Base-by-base conservation (phyloP, 768 basidiomycete species). In the Sporobolomyces roseus region DNA sequence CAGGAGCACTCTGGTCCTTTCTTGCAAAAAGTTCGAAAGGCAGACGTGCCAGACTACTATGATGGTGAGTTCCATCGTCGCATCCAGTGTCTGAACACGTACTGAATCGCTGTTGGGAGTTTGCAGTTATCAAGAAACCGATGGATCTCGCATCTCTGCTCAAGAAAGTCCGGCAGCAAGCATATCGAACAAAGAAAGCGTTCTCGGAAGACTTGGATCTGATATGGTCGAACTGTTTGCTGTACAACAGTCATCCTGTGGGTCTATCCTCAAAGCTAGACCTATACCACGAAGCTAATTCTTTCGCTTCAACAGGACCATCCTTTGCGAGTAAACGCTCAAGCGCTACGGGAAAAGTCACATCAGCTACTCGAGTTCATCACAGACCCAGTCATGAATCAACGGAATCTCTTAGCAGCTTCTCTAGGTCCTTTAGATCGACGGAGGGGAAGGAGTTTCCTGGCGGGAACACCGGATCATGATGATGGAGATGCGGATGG, bases 101-200 rank as follows among this genome's bases (percentile, higher is more conserved):
- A 58, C 65, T 74, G 68, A 45, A 38, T 50, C 30, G 27, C 36
- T 71, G 64, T 80, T 17, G 33, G 7, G 8, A 7, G 14, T n/a
- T 19, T 2, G 16, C 76, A 98, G 96, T 94, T 74, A 96, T 99
- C 78, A 80, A 87, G 63, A 86, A 86, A 70, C 93, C 96, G 7
- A 99, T 99, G 96, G 96, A 99, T 81, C 82, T 98, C 50, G 86
- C 87, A 69, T 89, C 93, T 0, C 89, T 99, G 85, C 83, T 88
- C 59, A 91, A 87, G 83, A 93, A 93, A 80, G 88, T 97, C 77
- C 98, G 96, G 81, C 82, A 84, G 66, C 90, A 89, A 77, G 84
- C 85, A 54, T 76, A 75, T 64, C 93, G 93, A 80, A 90, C 87
- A 35, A 98, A 98, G 80, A 83, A 86, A 71, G 90, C 93, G 75